A percentile compares a stretch with the other conserved stretches of the same genome.
Evolutionary conservation across 1,284 basidiomycete species (phyloP).

Genomic region (Laetiporus sulphureus): DNA sequence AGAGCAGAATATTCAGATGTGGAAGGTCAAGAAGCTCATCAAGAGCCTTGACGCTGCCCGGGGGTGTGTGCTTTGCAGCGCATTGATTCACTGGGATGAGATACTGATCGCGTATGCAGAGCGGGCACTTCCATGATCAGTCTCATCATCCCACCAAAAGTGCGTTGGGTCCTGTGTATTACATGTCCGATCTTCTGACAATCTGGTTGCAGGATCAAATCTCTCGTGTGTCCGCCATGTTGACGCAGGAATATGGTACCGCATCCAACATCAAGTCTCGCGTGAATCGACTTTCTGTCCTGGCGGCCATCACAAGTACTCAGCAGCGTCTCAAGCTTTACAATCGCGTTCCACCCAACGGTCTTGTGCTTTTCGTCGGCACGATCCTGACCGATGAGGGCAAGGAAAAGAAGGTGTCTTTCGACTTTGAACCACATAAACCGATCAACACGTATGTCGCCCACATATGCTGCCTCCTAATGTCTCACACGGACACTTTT

Average conservation of each 20-base stretch:
- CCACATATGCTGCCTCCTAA: no score
- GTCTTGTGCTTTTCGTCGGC: slow-evolving; percentile 94
- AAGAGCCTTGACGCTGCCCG: slow-evolving; percentile 89
- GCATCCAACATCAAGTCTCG: slow-evolving; percentile 99
- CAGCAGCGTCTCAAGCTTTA: slow-evolving; percentile 98
- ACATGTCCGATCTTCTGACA: slow-evolving; percentile 11
- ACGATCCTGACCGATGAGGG: slow-evolving; percentile 98
- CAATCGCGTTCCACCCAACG: slow-evolving; percentile 93
- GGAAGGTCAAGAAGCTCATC: slow-evolving; percentile 99
- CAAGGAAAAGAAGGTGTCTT: slow-evolving; percentile 97
- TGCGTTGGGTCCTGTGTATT: slow-evolving; percentile 30
- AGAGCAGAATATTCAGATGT: slow-evolving; percentile 88
- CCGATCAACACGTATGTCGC: slow-evolving; percentile 91
- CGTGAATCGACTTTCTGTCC: slow-evolving; percentile 95
- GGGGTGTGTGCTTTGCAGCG: slow-evolving; percentile 49
- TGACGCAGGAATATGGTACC: slow-evolving; percentile 97
- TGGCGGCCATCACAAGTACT: slow-evolving; percentile 98
- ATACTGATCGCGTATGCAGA: slow-evolving; percentile 31
- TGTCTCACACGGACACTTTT: no score
- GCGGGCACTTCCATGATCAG: slow-evolving; percentile 99
- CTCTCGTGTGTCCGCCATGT: slow-evolving; percentile 89
- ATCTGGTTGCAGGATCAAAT: slow-evolving; percentile 78
- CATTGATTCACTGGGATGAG: background rate
- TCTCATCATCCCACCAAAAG: slow-evolving; percentile 93
- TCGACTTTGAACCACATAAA: slow-evolving; percentile 97